These are phyloP conservation scores for Phytophthora foliorum DNA, from an alignment of 352 stramenopile species.

Conservation along the genomic window DNA sequence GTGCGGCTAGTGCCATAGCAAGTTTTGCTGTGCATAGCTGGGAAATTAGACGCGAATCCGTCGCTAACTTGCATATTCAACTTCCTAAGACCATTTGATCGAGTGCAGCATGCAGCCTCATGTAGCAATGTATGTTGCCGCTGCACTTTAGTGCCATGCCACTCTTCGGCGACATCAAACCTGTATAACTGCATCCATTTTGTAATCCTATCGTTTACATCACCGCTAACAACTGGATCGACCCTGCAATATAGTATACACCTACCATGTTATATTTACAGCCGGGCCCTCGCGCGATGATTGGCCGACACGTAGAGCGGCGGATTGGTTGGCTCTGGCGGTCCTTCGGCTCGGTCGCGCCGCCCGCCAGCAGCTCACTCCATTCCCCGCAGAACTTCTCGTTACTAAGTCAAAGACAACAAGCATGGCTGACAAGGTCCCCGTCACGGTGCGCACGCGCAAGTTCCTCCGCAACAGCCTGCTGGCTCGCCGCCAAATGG, in stretches of 20 bases:
- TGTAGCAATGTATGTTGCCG: not conserved
- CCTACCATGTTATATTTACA: not conserved
- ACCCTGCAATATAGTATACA: conserved; percentile 1
- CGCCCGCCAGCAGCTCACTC: conserved; percentile 36
- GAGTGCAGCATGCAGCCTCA: not conserved
- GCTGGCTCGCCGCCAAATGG: conserved; percentile 97
- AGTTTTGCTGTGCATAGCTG: conserved; percentile 25
- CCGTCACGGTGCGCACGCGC: conserved; percentile 98
- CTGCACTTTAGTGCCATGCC: conserved; percentile 18
- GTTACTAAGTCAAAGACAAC: conserved; percentile 68
- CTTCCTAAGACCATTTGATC: not conserved
- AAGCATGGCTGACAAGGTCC: conserved; percentile 93
- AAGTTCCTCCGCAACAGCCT: conserved; percentile 99
- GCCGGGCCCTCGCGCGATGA: conserved; percentile 31
- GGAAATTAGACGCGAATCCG: conserved; percentile 34
- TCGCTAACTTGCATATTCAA: conserved; percentile 27
- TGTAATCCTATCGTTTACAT: not conserved
- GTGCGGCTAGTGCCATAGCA: conserved; percentile 12
- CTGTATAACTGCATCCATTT: not conserved
- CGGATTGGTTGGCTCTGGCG: conserved; percentile 86
- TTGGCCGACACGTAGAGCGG: conserved; percentile 49
- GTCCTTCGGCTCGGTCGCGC: conserved; percentile 31
- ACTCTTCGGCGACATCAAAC: conserved; percentile 1
- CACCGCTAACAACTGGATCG: not conserved
- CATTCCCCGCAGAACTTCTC: conserved; percentile 81